Base-by-base conservation (phyloP, 345 rosid species). In the Rhodamnia argentea region DNA sequence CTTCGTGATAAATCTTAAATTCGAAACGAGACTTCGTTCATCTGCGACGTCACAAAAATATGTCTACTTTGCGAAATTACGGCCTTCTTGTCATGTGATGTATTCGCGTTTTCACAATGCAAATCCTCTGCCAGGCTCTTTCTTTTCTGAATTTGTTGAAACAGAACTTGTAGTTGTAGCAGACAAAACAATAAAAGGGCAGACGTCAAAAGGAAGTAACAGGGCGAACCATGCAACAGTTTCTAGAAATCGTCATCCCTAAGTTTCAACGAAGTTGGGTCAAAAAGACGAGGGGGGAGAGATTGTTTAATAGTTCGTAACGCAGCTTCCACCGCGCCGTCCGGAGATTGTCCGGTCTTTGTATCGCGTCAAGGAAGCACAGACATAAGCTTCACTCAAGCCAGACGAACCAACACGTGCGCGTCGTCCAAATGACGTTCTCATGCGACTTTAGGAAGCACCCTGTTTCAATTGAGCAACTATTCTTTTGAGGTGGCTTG, bases 271-370 rank as follows among this genome's bases (percentile, higher is more conserved):
- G 62, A 83, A 52, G 42, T 22, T 27, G 52, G 18, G 55, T 52
- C 56, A 56, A 27, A 44, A 44, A n/a, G 84, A 24, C 26, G 60
- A 20, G 24, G n/a, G 15, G 11, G 18, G 44, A 32, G 9, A 55
- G 24, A 82, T 15, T 85, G 42, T 70, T 87, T 83, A 90, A 87
- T 89, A 87, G 88, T 88, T 40, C 85, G 85, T 87, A 88, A 91
- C 91, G 92, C 82, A 86, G 91, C 50, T 87, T 91, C 84, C 90
- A 89, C 92, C 92, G 91, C 88, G 93, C 92, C 93, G 90, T 91
- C 93, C 94, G 92, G 89, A 85, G 59, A 84, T 88, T 91, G 92
- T 93, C 90, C 88, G 88, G 86, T 86, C 92, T 20, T 12, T 29
- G 81, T 37, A 70, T 42, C 81, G 47, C 47, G 81, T 70, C 81